Conservation (phyloP, 148 eudicot genomes). For the Chenopodium formosanum region DNA sequence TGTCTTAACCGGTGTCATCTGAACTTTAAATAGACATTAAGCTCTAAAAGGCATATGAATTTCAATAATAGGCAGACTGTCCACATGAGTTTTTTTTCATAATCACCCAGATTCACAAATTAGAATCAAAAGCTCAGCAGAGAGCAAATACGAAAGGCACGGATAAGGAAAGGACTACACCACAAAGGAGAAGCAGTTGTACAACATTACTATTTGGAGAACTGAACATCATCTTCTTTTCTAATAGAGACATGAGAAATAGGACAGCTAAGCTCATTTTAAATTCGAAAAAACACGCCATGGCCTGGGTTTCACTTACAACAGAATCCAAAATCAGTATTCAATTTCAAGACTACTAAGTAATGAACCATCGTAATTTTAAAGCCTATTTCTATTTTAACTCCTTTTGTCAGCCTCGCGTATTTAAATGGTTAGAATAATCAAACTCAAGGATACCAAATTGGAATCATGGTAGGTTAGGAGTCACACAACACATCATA, state of each 20-base stretch:
- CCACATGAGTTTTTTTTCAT: too few species aligned
- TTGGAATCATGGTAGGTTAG: not conserved
- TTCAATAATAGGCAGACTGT: too few species aligned
- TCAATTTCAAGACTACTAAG: not conserved
- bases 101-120: too few species aligned
- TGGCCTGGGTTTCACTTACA: not conserved
- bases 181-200: not conserved
- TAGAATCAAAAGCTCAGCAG: too few species aligned
- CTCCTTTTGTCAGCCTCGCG: not conserved
- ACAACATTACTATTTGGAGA: not conserved
- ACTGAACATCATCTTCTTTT: not conserved
- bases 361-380: not conserved
- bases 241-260: not conserved
- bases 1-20: not conserved
- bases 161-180: too few species aligned
- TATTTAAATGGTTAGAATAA: not conserved
- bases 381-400: not conserved
- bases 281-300: not conserved
- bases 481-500: not conserved
- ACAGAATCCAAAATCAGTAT: not conserved
- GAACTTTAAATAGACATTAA: too few species aligned
- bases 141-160: too few species aligned
- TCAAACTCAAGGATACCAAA: not conserved
- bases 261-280: not conserved
- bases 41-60: too few species aligned